Conservation (phyloP, 805 yeast genomes). For the Metschnikowia kunwiensis region DNA sequence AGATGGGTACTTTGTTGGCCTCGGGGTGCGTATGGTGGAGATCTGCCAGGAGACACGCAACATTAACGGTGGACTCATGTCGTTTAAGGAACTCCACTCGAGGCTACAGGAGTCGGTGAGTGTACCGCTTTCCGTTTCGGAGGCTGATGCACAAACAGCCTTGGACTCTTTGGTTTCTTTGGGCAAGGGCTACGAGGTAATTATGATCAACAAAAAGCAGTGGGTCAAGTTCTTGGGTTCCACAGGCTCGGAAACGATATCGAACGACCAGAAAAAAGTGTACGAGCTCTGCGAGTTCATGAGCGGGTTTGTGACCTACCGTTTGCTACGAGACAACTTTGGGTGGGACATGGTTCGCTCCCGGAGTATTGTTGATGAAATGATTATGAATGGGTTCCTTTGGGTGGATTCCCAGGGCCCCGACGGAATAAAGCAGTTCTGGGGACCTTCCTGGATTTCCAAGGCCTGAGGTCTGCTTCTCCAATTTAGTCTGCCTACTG, state of each 20-base stretch:
- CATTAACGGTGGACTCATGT: constrained; percentile 78
- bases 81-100: constrained; percentile 44
- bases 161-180: constrained; percentile 51
- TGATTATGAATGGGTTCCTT: constrained; percentile 76
- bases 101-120: constrained; percentile 29
- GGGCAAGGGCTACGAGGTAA: constrained; percentile 69
- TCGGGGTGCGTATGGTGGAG: constrained; percentile 74
- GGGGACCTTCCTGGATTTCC: constrained; percentile 76
- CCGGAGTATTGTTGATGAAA: constrained; percentile 62
- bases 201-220: constrained; percentile 47
- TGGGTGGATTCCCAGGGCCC: constrained; percentile 72
- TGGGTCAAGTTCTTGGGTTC: constrained; percentile 44
- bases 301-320: constrained; percentile 66
- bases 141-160: constrained; percentile 55
- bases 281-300: constrained; percentile 72
- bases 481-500: constrained; percentile 4
- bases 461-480: constrained; percentile 4
- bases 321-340: constrained; percentile 67
- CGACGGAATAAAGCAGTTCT: constrained; percentile 39
- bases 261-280: constrained; percentile 64
- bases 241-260: constrained; percentile 25
- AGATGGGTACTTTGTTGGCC: constrained; percentile 60
- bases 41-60: constrained; percentile 66
- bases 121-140: constrained; percentile 32
- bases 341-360: constrained; percentile 69